Conservation (phyloP, 2,329 filamentous ascomycete species). For the Ophiostoma quercus region DNA sequence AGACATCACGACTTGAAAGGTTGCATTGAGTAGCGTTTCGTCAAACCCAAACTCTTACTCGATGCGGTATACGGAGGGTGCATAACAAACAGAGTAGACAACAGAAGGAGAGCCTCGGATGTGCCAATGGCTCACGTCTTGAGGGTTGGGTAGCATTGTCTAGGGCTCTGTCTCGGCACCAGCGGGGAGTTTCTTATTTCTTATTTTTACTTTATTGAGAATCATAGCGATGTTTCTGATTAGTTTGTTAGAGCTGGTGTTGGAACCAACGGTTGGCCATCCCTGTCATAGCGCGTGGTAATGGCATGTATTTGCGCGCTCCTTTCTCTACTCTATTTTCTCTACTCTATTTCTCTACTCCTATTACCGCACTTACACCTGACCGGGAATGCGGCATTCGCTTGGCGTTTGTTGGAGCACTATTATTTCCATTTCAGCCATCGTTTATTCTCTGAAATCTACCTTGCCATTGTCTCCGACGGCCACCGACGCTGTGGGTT, state of each 20-base stretch:
- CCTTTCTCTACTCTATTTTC: background rate
- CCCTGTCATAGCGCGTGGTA: background rate
- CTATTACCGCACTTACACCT: background rate
- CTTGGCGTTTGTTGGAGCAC: background rate
- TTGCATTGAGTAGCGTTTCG: background rate
- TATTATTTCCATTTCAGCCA: background rate
- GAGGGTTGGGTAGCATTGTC: background rate
- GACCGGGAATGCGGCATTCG: background rate
- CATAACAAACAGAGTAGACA: background rate
- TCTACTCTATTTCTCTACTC: too few species aligned
- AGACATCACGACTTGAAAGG: background rate
- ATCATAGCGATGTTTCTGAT: background rate
- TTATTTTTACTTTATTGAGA: background rate
- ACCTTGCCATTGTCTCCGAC: background rate
- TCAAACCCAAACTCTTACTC: background rate
- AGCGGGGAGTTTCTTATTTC: background rate
- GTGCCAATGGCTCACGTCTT: background rate
- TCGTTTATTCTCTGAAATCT: background rate
- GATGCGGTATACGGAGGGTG: background rate
- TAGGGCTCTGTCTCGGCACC: background rate
- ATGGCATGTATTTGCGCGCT: slow-evolving; percentile 3
- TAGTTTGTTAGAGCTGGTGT: background rate
- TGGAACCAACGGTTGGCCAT: background rate
- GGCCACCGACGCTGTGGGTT: background rate
- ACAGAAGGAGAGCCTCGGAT: background rate